Evolutionary conservation across 2,329 filamentous ascomycete genomes (phyloP).

Genomic region (Zelopaecilomyces penicillatus): DNA sequence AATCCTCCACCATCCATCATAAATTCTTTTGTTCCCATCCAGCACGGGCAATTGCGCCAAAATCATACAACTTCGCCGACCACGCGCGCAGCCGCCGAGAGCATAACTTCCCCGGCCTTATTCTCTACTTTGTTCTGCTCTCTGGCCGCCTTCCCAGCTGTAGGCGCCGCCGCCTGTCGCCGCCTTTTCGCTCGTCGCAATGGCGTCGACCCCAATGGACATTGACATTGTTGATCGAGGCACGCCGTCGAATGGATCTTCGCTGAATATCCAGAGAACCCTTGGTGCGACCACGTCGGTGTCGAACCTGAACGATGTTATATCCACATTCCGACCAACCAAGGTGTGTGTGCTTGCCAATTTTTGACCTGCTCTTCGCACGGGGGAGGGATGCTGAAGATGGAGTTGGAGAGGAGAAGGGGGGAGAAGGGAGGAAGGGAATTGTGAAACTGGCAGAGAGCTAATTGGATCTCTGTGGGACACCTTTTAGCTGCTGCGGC

Average conservation of each 20-base stretch:
- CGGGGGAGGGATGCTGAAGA: background rate
- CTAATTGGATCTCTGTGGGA: too few relatives aligned
- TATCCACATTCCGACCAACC: slow-evolving; percentile 68
- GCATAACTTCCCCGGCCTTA: too few relatives aligned
- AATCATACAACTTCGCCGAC: too few relatives aligned
- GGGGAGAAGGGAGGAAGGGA: too few relatives aligned
- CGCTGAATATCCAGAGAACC: slow-evolving; percentile 43
- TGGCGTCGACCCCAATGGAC: slow-evolving; percentile 51
- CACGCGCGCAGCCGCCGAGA: too few relatives aligned
- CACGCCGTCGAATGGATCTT: slow-evolving; percentile 28
- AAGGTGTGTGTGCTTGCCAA: slow-evolving; percentile 49
- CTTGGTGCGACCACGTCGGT: slow-evolving; percentile 36
- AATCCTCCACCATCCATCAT: too few relatives aligned
- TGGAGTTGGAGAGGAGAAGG: too few relatives aligned
- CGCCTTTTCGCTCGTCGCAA: slow-evolving; percentile 14
- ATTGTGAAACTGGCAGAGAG: too few relatives aligned
- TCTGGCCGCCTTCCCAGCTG: too few relatives aligned
- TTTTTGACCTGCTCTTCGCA: background rate
- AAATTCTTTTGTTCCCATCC: too few relatives aligned
- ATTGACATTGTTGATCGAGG: slow-evolving; percentile 27
- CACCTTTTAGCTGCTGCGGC: slow-evolving; percentile 43
- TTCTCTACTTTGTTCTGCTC: too few relatives aligned
- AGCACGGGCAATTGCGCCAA: too few relatives aligned
- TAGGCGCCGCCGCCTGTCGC: background rate
- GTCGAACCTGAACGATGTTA: slow-evolving; percentile 68